These are phyloP conservation scores for Podosphaera leucotricha DNA, from an alignment of 2,329 filamentous ascomycete species.

Conservation along the genomic window DNA sequence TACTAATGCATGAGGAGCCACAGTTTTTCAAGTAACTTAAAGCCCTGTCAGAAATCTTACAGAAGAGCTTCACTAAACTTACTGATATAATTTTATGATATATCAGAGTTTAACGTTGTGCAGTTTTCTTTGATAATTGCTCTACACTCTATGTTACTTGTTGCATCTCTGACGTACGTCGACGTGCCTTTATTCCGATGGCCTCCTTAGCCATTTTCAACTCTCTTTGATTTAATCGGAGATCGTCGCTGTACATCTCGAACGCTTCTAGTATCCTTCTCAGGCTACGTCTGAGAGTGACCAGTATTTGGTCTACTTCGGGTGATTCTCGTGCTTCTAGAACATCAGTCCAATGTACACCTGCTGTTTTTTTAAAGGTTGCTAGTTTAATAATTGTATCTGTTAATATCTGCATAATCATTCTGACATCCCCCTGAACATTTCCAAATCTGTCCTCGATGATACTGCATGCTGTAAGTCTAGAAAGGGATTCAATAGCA, in stretches of 20 bases:
- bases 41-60: no score
- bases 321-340: constrained; percentile 25
- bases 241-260: constrained; percentile 45
- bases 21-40: no score
- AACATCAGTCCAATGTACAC: constrained; percentile 61
- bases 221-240: constrained; percentile 48
- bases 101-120: no score
- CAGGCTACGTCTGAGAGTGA: constrained; percentile 40
- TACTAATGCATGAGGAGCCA: no score
- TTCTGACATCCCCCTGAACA: constrained; percentile 59
- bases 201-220: constrained; percentile 51
- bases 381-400: constrained; percentile 45
- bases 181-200: constrained; percentile 1
- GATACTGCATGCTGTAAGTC: constrained; percentile 49
- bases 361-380: constrained; percentile 32
- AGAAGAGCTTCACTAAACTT: no score
- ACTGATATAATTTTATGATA: no score
- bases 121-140: no score
- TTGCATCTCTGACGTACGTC: no score
- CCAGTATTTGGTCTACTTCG: constrained; percentile 49
- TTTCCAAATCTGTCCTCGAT: constrained; percentile 65
- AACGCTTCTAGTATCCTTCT: constrained; percentile 45
- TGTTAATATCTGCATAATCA: constrained; percentile 52
- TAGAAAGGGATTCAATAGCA: constrained; percentile 44
- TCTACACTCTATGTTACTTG: no score